These are phyloP conservation scores for Ocimum tenuiflorum DNA, from an alignment of 257 asterid genomes.

Conservation along the genomic window DNA sequence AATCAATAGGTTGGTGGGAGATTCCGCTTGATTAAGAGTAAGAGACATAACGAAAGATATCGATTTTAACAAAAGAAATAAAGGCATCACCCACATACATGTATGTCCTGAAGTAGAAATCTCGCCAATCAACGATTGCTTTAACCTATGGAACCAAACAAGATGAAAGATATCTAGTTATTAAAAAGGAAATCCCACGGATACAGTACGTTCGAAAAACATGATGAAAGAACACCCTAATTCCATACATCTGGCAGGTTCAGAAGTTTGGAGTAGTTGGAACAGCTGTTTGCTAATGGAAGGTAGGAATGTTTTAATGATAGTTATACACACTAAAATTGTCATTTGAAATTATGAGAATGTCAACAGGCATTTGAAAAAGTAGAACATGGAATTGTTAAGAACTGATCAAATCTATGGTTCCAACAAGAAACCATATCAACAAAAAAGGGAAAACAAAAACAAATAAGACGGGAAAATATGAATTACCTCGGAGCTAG, in stretches of 20 bases:
- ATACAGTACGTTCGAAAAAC: slow-evolving; percentile 11
- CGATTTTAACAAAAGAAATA: background rate
- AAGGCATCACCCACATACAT: slow-evolving; percentile 48
- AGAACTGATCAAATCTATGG: slow-evolving; percentile 1
- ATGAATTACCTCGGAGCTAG: slow-evolving; percentile 60
- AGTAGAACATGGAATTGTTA: background rate
- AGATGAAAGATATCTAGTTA: background rate
- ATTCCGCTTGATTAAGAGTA: background rate
- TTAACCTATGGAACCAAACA: slow-evolving; percentile 49
- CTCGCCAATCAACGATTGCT: slow-evolving; percentile 91
- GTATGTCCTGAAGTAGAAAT: slow-evolving; percentile 67
- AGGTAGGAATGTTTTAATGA: background rate
- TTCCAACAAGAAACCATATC: background rate
- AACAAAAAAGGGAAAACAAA: background rate
- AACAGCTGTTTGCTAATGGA: background rate
- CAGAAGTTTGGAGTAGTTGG: background rate
- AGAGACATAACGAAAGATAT: background rate
- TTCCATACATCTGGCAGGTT: no score
- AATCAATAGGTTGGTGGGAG: background rate
- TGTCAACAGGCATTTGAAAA: background rate
- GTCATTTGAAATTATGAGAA: background rate
- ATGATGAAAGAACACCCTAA: background rate
- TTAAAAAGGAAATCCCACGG: slow-evolving; percentile 1
- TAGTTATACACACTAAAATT: background rate
- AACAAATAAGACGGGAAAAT: background rate